Base-by-base conservation (phyloP, 257 asterid species). In the Petrea volubilis region DNA sequence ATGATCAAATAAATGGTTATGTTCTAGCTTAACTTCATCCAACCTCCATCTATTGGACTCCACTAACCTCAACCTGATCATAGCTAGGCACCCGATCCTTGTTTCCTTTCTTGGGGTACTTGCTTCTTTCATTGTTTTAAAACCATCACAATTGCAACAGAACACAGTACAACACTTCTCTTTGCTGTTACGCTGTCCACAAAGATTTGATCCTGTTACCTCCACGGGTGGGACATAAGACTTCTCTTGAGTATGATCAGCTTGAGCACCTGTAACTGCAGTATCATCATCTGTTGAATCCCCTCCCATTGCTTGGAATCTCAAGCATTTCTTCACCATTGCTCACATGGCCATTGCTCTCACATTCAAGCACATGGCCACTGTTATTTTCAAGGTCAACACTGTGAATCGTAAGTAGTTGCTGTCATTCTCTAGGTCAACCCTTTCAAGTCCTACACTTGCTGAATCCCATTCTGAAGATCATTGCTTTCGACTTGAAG, bases 141-240 rank as follows among this genome's bases (percentile, higher is more conserved):
- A 90, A 24, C 96, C 98, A 84, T 92, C 96, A 67, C 98, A 87
- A 67, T 87, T 90, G 84, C 96, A 92, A 81, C 92, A 88, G 59
- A 92, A 90, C 31, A 92, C 96, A 29, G 96, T 96, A 63, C 96
- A 96, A 66, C 91, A 91, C 79, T 92, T 92, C 87, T 92, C 96
- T 65, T 84, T 90, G 88, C 97, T 90, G 75, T 85, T 87, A 38
- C 96, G 85, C 84, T 49, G 89, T 86, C 97, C 97, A 92, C 5
- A 96, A 92, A 36, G 92, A 86, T 82, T 92, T 92, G 63, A 92
- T 93, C 79, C 94, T 72, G 21, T 92, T 43, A 93, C 96, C 44
- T 84, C 79, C 1, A 78, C 84, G 49, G 95, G 97, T 10, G 85
- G 72, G 69, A 65, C 69, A 71, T 76, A 76, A 73, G 81, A 64